Evolutionary conservation across 371 early-diverging fungal genomes (phyloP).

Genomic region (Parasitella parasitica): DNA sequence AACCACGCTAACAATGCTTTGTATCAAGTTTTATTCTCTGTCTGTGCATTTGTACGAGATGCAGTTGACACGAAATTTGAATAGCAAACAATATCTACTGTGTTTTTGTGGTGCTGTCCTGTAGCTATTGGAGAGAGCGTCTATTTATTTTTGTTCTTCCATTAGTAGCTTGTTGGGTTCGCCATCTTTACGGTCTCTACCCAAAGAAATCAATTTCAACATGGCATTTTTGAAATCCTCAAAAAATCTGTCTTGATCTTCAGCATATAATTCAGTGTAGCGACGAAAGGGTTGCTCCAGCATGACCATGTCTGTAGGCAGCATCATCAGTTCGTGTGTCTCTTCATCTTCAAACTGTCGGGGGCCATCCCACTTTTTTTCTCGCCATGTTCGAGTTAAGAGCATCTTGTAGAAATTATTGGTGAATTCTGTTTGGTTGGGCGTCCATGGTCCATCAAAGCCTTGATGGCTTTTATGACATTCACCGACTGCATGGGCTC

Average conservation of each 20-base stretch:
- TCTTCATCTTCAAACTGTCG: slow-evolving; percentile 70
- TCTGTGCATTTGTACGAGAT: no score
- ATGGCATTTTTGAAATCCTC: slow-evolving; percentile 78
- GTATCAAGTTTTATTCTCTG: no score
- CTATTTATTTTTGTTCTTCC: no score
- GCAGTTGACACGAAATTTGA: no score
- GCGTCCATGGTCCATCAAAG: slow-evolving; percentile 85
- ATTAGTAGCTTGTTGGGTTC: not conserved
- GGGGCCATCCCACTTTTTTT: slow-evolving; percentile 68
- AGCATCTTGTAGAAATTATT: slow-evolving; percentile 76
- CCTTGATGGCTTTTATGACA: slow-evolving; percentile 82
- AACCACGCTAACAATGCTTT: no score
- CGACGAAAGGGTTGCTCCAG: slow-evolving; percentile 62
- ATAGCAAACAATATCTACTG: no score
- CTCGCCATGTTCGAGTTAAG: slow-evolving; percentile 62
- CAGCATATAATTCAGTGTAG: slow-evolving; percentile 72
- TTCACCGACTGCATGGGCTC: slow-evolving; percentile 87
- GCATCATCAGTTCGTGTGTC: slow-evolving; percentile 74
- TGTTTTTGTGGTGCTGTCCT: no score
- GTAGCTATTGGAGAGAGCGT: no score
- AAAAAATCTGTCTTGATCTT: slow-evolving; percentile 71
- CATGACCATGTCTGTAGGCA: slow-evolving; percentile 81
- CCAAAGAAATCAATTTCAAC: slow-evolving; percentile 76
- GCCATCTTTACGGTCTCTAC: slow-evolving; percentile 42
- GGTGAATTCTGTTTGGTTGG: slow-evolving; percentile 76